Base-by-base conservation (phyloP, 495 filamentous ascomycete genomes). In the Tuber borchii region DNA sequence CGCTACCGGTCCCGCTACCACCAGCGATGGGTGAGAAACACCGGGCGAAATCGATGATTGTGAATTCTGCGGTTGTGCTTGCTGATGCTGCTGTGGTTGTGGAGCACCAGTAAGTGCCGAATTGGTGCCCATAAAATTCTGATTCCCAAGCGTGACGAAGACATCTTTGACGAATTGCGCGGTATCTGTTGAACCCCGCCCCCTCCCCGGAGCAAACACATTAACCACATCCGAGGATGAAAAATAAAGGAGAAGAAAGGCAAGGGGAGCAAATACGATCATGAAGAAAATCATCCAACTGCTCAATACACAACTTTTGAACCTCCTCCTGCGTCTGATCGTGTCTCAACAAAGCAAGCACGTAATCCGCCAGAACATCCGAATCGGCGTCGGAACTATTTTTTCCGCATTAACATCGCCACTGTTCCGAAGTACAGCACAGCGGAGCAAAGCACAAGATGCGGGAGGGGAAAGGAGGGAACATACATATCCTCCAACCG, bases 341-440 rank as follows among this genome's bases (percentile, higher is more conserved):
- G 73, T 93, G 90, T 74, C 89, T 89, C 45, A 97, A 86, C 16
- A 99, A 89, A n/a, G 95, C 95, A 44, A 97, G 86, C 0, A 99
- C 93, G 82, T 97, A 99, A 82, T 99, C 95, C 44, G 94, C 94
- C 22, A 99, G 91, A 5, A 99, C 93, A 81, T 97, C 94, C 43
- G 93, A 90, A 83, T 99, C 95, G 70, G 94, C 95, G 84, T 97
- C 95, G 20, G 94, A 97, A 74, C 93, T 97, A 79, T 91, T 3
- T 65, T 26, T 16, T 34, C 26, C 56, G 19, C 26, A 65, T 65
- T 34, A 65, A 34, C 56, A 65, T 65, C 56, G 56, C 26, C 56
- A 31, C 56, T 8, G 3, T 16, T 12, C 56, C 26, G 31, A 65
- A 34, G 56, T 17, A 65, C 56, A 65, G 26, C 34, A 65, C 26